phyloP scores from a whole-genome alignment of 1,284 basidiomycete species.

The Ganoderma sinense region DNA sequence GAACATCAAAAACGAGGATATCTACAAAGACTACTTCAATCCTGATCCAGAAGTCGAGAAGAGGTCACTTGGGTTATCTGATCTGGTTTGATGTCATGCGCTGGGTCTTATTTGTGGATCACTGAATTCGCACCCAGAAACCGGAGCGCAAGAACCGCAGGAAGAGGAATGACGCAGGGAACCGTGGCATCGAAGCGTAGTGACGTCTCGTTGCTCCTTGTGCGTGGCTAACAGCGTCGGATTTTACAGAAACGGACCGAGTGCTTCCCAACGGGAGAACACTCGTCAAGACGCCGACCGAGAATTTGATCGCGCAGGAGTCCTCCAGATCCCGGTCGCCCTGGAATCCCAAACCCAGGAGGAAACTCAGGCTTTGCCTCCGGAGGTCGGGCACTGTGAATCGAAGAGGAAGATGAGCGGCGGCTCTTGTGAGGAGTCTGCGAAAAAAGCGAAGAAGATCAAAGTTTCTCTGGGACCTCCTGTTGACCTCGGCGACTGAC shows the following conservation, averaged over 20 bases:
- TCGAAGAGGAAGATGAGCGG: conserved; percentile 41
- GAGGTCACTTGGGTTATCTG: conserved; percentile 61
- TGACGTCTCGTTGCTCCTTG: conserved; percentile 13
- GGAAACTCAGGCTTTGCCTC: conserved; percentile 48
- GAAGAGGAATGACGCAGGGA: conserved; percentile 23
- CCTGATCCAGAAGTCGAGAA: conserved; percentile 65
- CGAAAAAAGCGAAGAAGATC: conserved; percentile 42
- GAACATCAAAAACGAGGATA: conserved; percentile 49
- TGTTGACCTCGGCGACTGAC: conserved; percentile 49
- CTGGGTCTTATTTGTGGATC: not conserved
- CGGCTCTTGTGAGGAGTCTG: conserved; percentile 19
- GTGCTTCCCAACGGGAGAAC: conserved; percentile 9
- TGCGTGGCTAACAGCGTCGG: conserved; percentile 17
- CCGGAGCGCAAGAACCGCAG: conserved; percentile 35
- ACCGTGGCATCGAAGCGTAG: conserved; percentile 31
- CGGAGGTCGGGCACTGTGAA: conserved; percentile 11
- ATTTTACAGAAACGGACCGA: conserved; percentile 14
- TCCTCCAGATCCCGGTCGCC: conserved; percentile 5
- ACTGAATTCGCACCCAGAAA: conserved; percentile 37
- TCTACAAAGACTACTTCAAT: conserved; percentile 74
- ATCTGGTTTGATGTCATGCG: conserved; percentile 51
- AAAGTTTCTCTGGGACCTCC: conserved; percentile 49
- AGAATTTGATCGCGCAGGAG: not conserved
- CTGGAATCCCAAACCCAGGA: conserved; percentile 60
- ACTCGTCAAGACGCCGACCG: conserved; percentile 11